A percentile compares a stretch with the other conserved stretches of the same genome.
These are phyloP conservation scores for Cladophialophora immunda DNA, from an alignment of 2,329 filamentous ascomycete species.

Conservation along the genomic window DNA sequence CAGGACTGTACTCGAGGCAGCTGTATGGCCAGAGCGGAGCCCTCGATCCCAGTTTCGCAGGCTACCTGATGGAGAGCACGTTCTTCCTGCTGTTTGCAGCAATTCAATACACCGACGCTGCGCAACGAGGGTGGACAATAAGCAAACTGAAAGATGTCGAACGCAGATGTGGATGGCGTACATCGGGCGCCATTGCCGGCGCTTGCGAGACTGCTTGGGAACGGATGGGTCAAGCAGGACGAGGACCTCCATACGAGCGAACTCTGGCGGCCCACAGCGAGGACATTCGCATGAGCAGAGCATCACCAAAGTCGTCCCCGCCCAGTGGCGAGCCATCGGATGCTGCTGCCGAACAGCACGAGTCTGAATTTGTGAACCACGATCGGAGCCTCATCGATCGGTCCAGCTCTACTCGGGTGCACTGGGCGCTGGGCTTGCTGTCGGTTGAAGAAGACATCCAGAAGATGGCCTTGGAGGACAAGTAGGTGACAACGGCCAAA, in stretches of 20 bases:
- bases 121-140: slow-evolving; percentile 81
- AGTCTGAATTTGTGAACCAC: slow-evolving; percentile 45
- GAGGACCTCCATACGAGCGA: slow-evolving; percentile 76
- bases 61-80: slow-evolving; percentile 81
- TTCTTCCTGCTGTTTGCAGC: slow-evolving; percentile 88
- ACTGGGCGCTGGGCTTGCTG: slow-evolving; percentile 81
- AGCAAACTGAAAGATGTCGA: slow-evolving; percentile 77
- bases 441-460: slow-evolving; percentile 80
- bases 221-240: slow-evolving; percentile 60
- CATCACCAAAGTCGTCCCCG: slow-evolving; percentile 59
- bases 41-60: slow-evolving; percentile 79
- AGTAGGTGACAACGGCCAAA: slow-evolving; percentile 6
- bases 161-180: slow-evolving; percentile 86
- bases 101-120: slow-evolving; percentile 76
- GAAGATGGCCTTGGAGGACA: slow-evolving; percentile 61
- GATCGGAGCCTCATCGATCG: slow-evolving; percentile 67
- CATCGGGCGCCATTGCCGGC: slow-evolving; percentile 78
- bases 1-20: slow-evolving; percentile 63
- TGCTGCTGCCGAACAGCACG: slow-evolving; percentile 34
- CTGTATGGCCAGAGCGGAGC: slow-evolving; percentile 51
- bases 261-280: slow-evolving; percentile 43
- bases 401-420: slow-evolving; percentile 69
- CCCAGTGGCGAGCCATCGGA: slow-evolving; percentile 13
- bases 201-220: slow-evolving; percentile 89
- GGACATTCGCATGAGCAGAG: slow-evolving; percentile 35